Evolutionary conservation across 2,329 filamentous ascomycete genomes (phyloP), one percentile per base, ranked within the genome.

Genomic region (Arachnopeziza araneosa): DNA sequence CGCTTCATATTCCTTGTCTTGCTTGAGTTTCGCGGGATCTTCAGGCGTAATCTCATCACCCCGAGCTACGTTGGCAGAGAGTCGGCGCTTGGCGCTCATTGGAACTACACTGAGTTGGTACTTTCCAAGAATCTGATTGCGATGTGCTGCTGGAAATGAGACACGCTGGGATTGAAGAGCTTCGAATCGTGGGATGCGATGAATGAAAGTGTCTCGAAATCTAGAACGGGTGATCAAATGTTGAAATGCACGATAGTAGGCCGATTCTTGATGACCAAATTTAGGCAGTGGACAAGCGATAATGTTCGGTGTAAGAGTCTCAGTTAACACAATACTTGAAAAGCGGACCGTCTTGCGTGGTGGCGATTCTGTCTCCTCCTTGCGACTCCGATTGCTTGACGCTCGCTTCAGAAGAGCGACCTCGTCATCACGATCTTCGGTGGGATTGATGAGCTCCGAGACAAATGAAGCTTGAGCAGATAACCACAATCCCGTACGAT

Each of bases 231-330:
- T 82, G 52, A 87, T 78, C 66, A 90, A 83, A 70, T 88, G 86
- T 67, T 91, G 86, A 73, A 96, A 97, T 10, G 91, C 91, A 63
- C 90, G 88, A 76, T 92, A 93, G 75, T 96, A 97, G 5, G 93
- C 89, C 2, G 88, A 87, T 69, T 95, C 90, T 70, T 83, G 79
- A 60, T 78, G 79, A 75, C 80, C 77, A 58, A 81, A 68, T 55
- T 66, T 65, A 10, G 82, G 82, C 21, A 85, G 75, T 44, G 74
- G 75, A 67, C 78, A 79, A 24, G 81, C 80, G 50, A 74, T 69
- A 21, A 59, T 59, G 10, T 56, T 58, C 36, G 23, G 19, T 24
- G 24, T 24, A 54, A 30, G 24, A 26, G 22, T 44, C 12, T 44
- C 6, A 44, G 36, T 44, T 44, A 7, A 14, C 12, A 66, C 67